Percentiles rank a stretch among this genome's conserved stretches.
Evolutionary conservation across 768 basidiomycete genomes (phyloP).

Genomic region (Tricholoma bakamatsutake): DNA sequence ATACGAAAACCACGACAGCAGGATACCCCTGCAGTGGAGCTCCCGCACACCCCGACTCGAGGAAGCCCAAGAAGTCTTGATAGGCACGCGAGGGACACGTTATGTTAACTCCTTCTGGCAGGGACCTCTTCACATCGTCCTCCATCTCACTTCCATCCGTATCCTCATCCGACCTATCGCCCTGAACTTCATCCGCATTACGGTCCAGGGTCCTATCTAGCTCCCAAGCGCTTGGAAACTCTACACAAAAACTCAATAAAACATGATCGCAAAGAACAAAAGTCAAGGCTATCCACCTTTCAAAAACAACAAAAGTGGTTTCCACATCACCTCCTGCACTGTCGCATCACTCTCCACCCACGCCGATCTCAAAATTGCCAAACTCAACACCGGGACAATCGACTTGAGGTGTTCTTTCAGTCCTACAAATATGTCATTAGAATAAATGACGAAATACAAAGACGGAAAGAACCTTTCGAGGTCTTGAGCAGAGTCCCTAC

Average conservation of each 20-base stretch:
- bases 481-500: conserved; percentile 39
- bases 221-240: conserved; percentile 62
- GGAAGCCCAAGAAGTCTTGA: conserved; percentile 70
- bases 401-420: conserved; percentile 17
- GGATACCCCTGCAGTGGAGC: conserved; percentile 80
- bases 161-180: conserved; percentile 23
- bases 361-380: conserved; percentile 57
- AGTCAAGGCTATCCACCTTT: conserved; percentile 43
- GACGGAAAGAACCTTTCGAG: conserved; percentile 37
- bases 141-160: conserved; percentile 28
- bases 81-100: conserved; percentile 42
- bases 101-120: neutral
- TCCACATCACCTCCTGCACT: conserved; percentile 67
- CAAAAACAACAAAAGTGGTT: conserved; percentile 64
- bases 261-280: neutral
- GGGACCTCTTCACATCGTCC: conserved; percentile 12
- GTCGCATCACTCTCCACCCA: conserved; percentile 64
- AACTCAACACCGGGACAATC: conserved; percentile 43
- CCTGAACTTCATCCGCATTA: conserved; percentile 16
- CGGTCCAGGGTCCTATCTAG: conserved; percentile 32
- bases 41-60: conserved; percentile 74
- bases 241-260: conserved; percentile 27
- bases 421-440: neutral
- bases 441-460: neutral
- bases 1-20: conserved; percentile 70